A percentile compares a stretch with the other conserved stretches of the same genome.
These are phyloP conservation scores for Ochetophila trinervis DNA, from an alignment of 306 rosid species.

Conservation along the genomic window DNA sequence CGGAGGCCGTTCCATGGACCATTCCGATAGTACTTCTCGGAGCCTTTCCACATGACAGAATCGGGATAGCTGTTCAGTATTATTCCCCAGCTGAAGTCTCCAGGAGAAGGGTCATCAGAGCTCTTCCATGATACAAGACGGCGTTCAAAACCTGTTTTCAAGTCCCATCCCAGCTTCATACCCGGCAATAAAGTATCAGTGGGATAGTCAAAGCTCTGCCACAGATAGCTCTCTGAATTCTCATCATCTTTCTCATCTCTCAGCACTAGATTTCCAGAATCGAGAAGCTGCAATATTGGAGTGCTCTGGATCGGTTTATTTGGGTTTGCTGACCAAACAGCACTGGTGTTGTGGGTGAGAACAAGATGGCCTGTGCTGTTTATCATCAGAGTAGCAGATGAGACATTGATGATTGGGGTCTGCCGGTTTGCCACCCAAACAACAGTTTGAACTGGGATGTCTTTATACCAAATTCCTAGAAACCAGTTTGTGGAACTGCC, in stretches of 20 bases:
- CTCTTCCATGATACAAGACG: conserved; percentile 13
- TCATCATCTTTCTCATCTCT: conserved; percentile 24
- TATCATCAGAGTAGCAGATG: not conserved
- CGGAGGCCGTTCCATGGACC: conserved; percentile 19
- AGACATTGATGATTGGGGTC: not conserved
- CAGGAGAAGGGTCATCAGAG: conserved; percentile 11
- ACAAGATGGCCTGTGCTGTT: not conserved
- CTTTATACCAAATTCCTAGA: conserved; percentile 25
- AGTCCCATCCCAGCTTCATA: conserved; percentile 16
- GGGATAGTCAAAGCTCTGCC: conserved; percentile 34
- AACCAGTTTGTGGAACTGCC: conserved; percentile 9
- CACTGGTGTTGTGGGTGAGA: not conserved
- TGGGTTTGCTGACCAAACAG: conserved; percentile 31
- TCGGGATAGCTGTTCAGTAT: not conserved
- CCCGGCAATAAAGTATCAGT: conserved; percentile 14
- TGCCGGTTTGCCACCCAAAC: conserved; percentile 13
- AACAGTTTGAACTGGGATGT: conserved; percentile 1
- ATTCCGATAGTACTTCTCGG: not conserved
- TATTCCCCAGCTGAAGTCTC: not conserved
- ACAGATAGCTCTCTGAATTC: conserved; percentile 27
- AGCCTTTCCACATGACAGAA: not conserved
- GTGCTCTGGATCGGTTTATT: conserved; percentile 1
- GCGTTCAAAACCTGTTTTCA: not conserved
- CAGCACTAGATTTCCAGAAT: conserved; percentile 43
- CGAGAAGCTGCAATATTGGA: conserved; percentile 31